A percentile compares a stretch with the other conserved stretches of the same genome.
phyloP scores from a whole-genome alignment of 768 basidiomycete genomes.

The Lepiota venenata region DNA sequence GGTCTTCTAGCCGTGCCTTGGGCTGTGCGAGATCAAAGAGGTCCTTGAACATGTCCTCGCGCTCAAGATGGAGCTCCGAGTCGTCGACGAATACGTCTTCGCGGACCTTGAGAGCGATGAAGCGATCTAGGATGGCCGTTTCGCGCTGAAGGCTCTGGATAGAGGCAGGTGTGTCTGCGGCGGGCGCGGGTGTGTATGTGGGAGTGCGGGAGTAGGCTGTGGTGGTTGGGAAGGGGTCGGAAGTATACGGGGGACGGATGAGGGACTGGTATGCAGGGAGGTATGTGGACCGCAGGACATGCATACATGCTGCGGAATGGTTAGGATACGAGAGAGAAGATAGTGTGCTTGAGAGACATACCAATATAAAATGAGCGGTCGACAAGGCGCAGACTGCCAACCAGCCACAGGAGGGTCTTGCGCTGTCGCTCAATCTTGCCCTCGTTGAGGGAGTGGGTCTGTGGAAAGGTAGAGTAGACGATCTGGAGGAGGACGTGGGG shows the following conservation, averaged over 20 bases:
- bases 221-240: conserved; percentile 69
- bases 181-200: conserved; percentile 20
- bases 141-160: conserved; percentile 63
- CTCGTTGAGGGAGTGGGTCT: conserved; percentile 30
- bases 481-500: conserved; percentile 67
- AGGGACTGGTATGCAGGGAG: conserved; percentile 60
- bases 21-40: conserved; percentile 78
- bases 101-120: conserved; percentile 75
- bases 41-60: conserved; percentile 75
- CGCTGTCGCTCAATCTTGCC: conserved; percentile 51
- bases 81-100: conserved; percentile 80
- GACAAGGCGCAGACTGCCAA: conserved; percentile 58
- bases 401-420: conserved; percentile 71
- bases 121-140: conserved; percentile 70
- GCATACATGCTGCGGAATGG: conserved; percentile 55
- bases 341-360: conserved; percentile 25
- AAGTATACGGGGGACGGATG: conserved; percentile 66
- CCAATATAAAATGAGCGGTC: conserved; percentile 64
- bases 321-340: neutral
- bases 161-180: conserved; percentile 28
- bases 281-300: conserved; percentile 75
- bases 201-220: conserved; percentile 18
- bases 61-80: conserved; percentile 67
- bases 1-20: conserved; percentile 70
- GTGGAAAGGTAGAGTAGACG: conserved; percentile 63